A percentile compares a stretch with the other conserved stretches of the same genome.
phyloP scores from a whole-genome alignment of 2,329 filamentous ascomycete species.

The Cordyceps cateniannulata region DNA sequence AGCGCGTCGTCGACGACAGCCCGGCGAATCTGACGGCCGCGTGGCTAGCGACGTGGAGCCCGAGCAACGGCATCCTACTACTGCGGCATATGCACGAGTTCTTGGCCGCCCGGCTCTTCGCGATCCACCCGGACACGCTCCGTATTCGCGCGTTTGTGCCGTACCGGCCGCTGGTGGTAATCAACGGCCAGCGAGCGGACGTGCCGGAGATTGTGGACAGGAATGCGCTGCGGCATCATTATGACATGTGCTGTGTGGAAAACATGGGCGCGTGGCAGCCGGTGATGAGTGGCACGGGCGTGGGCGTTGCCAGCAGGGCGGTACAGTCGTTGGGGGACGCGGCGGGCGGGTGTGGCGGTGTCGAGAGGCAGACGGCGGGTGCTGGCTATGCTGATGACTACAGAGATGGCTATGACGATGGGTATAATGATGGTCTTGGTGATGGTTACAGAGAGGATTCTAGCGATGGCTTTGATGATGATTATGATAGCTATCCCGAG shows the following conservation, averaged over 20 bases:
- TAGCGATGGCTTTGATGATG: too few relatives aligned
- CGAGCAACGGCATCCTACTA: neutral
- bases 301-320: too few relatives aligned
- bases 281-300: too few relatives aligned
- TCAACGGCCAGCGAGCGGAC: neutral
- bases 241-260: neutral
- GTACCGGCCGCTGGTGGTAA: neutral
- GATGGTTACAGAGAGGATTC: too few relatives aligned
- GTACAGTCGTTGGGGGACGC: too few relatives aligned
- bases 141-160: neutral
- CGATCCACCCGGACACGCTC: neutral
- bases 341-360: too few relatives aligned
- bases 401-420: too few relatives aligned
- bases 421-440: too few relatives aligned
- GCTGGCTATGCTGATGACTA: too few relatives aligned
- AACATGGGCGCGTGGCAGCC: neutral
- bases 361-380: too few relatives aligned
- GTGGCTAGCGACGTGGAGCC: neutral
- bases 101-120: neutral
- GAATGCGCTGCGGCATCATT: neutral
- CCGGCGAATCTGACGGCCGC: neutral
- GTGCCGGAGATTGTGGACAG: neutral
- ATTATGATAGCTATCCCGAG: too few relatives aligned
- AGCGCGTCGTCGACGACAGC: neutral
- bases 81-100: neutral